These are phyloP conservation scores for Kluyveromyces siamensis DNA, from an alignment of 805 yeast species.

Conservation along the genomic window DNA sequence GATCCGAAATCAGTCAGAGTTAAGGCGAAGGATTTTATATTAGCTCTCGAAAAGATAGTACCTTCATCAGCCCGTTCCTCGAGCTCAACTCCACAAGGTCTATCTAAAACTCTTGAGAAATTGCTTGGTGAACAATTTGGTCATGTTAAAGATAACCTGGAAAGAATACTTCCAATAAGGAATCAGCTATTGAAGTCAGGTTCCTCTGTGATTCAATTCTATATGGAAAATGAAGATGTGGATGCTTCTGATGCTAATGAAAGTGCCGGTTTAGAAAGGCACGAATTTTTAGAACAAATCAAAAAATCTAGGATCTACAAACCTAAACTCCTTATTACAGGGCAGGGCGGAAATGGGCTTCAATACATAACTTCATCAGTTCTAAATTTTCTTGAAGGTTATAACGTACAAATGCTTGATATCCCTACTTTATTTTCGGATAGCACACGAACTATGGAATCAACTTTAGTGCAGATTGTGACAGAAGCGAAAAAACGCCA, in stretches of 20 bases:
- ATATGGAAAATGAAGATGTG: slow-evolving; percentile 27
- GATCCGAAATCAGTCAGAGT: slow-evolving; percentile 67
- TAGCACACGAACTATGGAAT: slow-evolving; percentile 72
- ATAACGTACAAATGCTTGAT: slow-evolving; percentile 80
- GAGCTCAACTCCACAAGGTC: slow-evolving; percentile 61
- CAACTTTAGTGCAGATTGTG: slow-evolving; percentile 71
- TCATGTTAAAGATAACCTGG: slow-evolving; percentile 38
- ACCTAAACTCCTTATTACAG: slow-evolving; percentile 72
- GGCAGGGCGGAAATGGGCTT: slow-evolving; percentile 77
- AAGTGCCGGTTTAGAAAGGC: slow-evolving; percentile 57
- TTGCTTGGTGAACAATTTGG: slow-evolving; percentile 46
- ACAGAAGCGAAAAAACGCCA: slow-evolving; percentile 83
- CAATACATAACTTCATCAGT: slow-evolving; percentile 77
- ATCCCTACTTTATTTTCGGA: slow-evolving; percentile 70
- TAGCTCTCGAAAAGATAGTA: slow-evolving; percentile 75
- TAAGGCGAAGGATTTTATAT: slow-evolving; percentile 73
- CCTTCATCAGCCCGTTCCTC: slow-evolving; percentile 90
- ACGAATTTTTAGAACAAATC: slow-evolving; percentile 45
- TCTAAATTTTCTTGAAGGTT: slow-evolving; percentile 76
- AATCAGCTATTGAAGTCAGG: slow-evolving; percentile 10
- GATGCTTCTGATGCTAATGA: slow-evolving; percentile 14
- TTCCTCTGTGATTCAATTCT: slow-evolving; percentile 26
- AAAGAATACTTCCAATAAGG: slow-evolving; percentile 51
- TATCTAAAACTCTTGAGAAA: slow-evolving; percentile 66
- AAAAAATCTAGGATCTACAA: slow-evolving; percentile 60